Conservation (phyloP, 306 rosid genomes). For the Cicer judaicum region DNA sequence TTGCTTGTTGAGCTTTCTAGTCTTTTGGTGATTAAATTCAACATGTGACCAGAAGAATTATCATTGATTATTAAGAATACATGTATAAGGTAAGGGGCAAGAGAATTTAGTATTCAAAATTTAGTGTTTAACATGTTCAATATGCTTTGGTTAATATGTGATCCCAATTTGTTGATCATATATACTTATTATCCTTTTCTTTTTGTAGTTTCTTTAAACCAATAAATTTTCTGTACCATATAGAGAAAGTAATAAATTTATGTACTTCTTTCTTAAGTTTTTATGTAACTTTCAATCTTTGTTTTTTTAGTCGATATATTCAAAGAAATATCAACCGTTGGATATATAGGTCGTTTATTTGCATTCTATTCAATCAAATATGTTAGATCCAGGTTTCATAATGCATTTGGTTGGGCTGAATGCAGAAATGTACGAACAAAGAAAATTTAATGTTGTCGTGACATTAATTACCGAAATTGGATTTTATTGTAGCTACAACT, state of each 20-base stretch:
- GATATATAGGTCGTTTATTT: not conserved
- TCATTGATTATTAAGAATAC: constrained; percentile 20
- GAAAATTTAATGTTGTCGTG: no score
- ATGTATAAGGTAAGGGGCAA: constrained; percentile 30
- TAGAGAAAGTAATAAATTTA: not conserved
- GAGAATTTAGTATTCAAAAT: constrained; percentile 25
- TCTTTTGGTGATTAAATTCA: constrained; percentile 41
- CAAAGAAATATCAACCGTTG: not conserved
- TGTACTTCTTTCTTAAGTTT: not conserved
- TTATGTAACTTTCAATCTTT: no score
- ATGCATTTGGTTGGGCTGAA: not conserved
- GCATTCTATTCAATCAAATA: not conserved
- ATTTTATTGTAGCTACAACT: no score
- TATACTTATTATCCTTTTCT: not conserved
- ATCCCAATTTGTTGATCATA: constrained; percentile 29
- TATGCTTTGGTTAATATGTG: constrained; percentile 31
- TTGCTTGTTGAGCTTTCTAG: constrained; percentile 36
- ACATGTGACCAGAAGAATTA: not conserved
- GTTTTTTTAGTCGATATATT: not conserved
- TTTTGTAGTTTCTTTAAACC: not conserved
- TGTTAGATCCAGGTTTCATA: not conserved
- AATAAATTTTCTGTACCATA: not conserved
- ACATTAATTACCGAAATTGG: no score
- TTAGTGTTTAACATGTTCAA: constrained; percentile 18
- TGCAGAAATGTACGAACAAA: not conserved